Percentiles rank a stretch among this genome's conserved stretches.
phyloP scores from a whole-genome alignment of 139 green algal genomes.

The Asterochloris erici region DNA sequence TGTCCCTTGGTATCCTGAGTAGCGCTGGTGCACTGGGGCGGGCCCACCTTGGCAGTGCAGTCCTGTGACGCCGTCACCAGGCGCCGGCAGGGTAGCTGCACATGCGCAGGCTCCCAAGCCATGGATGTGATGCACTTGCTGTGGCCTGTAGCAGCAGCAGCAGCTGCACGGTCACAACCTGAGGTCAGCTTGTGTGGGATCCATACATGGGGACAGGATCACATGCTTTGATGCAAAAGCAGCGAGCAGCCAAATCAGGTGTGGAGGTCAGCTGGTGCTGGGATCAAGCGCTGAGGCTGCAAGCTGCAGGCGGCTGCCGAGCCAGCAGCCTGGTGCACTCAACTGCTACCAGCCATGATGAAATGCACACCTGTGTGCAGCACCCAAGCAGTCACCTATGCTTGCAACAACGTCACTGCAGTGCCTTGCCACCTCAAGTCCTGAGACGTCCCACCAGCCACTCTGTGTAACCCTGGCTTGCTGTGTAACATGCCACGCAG shows the following conservation, averaged over 20 bases:
- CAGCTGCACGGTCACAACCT: background rate
- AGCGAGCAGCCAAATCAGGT: background rate
- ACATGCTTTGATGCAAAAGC: background rate
- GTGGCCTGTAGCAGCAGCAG: constrained; percentile 61
- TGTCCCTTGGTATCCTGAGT: background rate
- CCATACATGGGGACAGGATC: background rate
- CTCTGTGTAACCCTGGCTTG: no score
- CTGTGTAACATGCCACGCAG: no score
- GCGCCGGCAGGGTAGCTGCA: constrained; percentile 59
- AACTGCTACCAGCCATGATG: no score
- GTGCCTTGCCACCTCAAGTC: no score
- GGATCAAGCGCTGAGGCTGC: background rate
- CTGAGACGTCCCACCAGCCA: no score
- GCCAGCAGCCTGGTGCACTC: no score
- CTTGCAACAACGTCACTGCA: no score
- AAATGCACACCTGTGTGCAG: no score
- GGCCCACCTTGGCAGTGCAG: constrained; percentile 65
- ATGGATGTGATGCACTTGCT: constrained; percentile 91
- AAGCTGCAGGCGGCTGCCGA: no score
- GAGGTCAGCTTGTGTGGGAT: background rate
- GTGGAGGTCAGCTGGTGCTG: background rate
- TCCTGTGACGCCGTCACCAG: constrained; percentile 85
- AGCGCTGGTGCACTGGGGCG: background rate
- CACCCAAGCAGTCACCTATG: no score
- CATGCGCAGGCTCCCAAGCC: constrained; percentile 93